Percentiles rank a stretch among this genome's conserved stretches.
Evolutionary conservation across 2,329 filamentous ascomycete species (phyloP).

Genomic region (Microcera coccophila): DNA sequence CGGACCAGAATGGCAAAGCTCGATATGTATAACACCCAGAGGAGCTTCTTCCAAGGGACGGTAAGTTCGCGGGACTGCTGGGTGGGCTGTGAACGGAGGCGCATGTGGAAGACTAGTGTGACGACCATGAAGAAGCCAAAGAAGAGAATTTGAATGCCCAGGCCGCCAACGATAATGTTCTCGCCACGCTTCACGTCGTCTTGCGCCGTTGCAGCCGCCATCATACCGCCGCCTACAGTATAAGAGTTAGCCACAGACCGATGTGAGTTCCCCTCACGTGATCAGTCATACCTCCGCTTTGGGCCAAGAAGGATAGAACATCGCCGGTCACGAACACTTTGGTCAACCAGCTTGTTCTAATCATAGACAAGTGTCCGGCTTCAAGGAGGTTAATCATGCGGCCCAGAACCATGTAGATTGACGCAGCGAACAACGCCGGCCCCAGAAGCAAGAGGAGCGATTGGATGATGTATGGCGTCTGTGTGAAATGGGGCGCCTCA

Average conservation of each 20-base stretch:
- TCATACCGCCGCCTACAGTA: constrained; percentile 21
- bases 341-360: constrained; percentile 44
- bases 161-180: constrained; percentile 48
- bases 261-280: too few relatives aligned
- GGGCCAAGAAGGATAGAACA: constrained; percentile 41
- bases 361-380: constrained; percentile 38
- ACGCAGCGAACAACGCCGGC: constrained; percentile 42
- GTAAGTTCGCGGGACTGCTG: constrained; percentile 15
- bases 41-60: constrained; percentile 31
- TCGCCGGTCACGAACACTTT: constrained; percentile 50
- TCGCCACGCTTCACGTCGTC: constrained; percentile 35
- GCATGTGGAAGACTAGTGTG: constrained; percentile 43
- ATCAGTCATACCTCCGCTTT: constrained; percentile 24
- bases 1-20: constrained; percentile 38
- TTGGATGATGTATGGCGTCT: constrained; percentile 40
- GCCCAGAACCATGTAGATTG: constrained; percentile 47
- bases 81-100: constrained; percentile 20
- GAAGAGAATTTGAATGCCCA: constrained; percentile 52
- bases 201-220: constrained; percentile 25
- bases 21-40: constrained; percentile 24
- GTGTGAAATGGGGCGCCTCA: constrained; percentile 35
- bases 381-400: constrained; percentile 37
- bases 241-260: neutral
- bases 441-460: constrained; percentile 36
- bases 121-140: constrained; percentile 52